Evolutionary conservation across 83 land plant genomes (phyloP).

Genomic region (Picea mariana): DNA sequence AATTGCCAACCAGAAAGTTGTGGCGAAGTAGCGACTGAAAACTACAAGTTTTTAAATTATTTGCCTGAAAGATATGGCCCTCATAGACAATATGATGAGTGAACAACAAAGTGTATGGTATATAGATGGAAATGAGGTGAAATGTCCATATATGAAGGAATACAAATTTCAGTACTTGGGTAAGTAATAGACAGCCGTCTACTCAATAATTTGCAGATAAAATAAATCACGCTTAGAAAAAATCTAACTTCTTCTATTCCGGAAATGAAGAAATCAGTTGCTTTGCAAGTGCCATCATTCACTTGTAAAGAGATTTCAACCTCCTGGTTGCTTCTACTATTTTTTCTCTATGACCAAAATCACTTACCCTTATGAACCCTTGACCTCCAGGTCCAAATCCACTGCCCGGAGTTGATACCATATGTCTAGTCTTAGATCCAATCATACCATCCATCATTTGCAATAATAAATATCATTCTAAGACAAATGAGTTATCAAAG

Average conservation of each 20-base stretch:
- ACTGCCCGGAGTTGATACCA: slow-evolving; percentile 79
- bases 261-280: neutral
- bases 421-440: too few relatives aligned
- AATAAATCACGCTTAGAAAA: neutral
- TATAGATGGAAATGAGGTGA: too few relatives aligned
- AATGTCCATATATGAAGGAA: neutral
- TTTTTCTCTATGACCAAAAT: slow-evolving; percentile 69
- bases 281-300: neutral
- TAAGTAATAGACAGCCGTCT: neutral
- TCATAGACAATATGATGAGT: neutral
- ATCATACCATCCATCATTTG: too few relatives aligned
- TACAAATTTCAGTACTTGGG: neutral
- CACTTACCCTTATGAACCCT: slow-evolving; percentile 65
- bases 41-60: neutral
- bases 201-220: neutral
- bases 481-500: too few relatives aligned
- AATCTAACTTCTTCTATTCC: neutral
- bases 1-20: neutral
- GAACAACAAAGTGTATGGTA: neutral
- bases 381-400: slow-evolving; percentile 78
- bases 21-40: neutral
- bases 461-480: too few relatives aligned
- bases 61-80: neutral
- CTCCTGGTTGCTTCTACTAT: slow-evolving; percentile 59
- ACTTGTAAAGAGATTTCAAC: slow-evolving; percentile 39